Percentiles rank a stretch among this genome's conserved stretches.
Evolutionary conservation across 371 early-diverging fungal genomes (phyloP).

Genomic region (Coemansia sp.): DNA sequence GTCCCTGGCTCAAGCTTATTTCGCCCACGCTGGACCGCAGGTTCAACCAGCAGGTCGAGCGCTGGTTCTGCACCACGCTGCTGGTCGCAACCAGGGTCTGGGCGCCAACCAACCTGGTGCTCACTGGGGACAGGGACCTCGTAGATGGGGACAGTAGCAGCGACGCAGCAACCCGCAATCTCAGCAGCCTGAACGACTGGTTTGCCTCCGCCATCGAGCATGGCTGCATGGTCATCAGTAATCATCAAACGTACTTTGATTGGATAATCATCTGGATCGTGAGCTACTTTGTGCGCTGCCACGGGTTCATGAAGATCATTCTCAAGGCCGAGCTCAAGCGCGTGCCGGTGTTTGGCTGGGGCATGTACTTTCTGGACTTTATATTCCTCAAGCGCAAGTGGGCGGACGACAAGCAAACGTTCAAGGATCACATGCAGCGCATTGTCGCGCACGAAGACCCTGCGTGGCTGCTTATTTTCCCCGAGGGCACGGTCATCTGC

Average conservation of each 20-base stretch:
- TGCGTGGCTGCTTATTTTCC: constrained; percentile 86
- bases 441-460: constrained; percentile 55
- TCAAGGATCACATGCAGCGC: constrained; percentile 49
- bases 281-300: constrained; percentile 64
- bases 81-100: constrained; percentile 49
- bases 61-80: constrained; percentile 52
- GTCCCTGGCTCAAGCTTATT: constrained; percentile 43
- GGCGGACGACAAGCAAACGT: constrained; percentile 64
- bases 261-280: constrained; percentile 87
- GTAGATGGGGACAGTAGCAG: constrained; percentile 13
- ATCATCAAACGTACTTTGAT: constrained; percentile 88
- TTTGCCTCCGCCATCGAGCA: constrained; percentile 42
- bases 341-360: constrained; percentile 86
- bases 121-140: constrained; percentile 51
- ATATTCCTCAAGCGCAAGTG: constrained; percentile 82
- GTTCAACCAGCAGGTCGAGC: constrained; percentile 53
- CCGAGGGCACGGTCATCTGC: constrained; percentile 80
- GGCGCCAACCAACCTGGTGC: constrained; percentile 53
- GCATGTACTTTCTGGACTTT: constrained; percentile 85
- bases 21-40: constrained; percentile 43
- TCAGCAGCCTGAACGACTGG: constrained; percentile 19
- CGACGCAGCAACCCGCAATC: constrained; percentile 23
- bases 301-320: constrained; percentile 80
- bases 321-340: constrained; percentile 73
- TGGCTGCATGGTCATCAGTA: constrained; percentile 62